A percentile compares a stretch with the other conserved stretches of the same genome.
Evolutionary conservation across 2,329 filamentous ascomycete genomes (phyloP).

Genomic region (Ophiostoma himal-ulmi): DNA sequence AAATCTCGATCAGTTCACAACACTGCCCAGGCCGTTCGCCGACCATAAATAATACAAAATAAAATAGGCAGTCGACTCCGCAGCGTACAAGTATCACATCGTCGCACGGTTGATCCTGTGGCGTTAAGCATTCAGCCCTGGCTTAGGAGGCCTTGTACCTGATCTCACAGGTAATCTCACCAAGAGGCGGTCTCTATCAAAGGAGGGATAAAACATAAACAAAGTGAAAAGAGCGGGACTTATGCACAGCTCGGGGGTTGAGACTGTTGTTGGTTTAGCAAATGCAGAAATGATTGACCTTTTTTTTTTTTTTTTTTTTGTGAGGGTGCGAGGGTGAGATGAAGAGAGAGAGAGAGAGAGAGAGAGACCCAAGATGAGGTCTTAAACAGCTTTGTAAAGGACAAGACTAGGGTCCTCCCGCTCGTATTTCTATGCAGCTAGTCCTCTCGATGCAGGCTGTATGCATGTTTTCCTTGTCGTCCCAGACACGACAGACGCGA

Average conservation of each 20-base stretch:
- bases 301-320: too few relatives aligned
- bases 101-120: not conserved
- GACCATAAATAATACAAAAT: not conserved
- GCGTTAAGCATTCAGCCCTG: conserved; percentile 4
- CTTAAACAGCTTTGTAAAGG: too few relatives aligned
- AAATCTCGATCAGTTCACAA: not conserved
- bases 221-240: not conserved
- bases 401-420: not conserved
- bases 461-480: not conserved
- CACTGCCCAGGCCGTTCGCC: too few relatives aligned
- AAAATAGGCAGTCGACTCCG: not conserved
- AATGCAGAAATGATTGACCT: not conserved
- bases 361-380: not conserved
- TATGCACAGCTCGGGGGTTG: not conserved
- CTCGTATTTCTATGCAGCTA: not conserved
- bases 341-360: not conserved
- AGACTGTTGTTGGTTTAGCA: not conserved
- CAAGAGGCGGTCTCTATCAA: too few relatives aligned
- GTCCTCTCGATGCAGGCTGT: conserved; percentile 2
- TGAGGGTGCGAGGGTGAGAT: too few relatives aligned
- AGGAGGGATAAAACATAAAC: too few relatives aligned
- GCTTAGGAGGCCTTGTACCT: conserved; percentile 2
- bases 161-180: not conserved
- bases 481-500: not conserved
- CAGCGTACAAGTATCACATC: not conserved